Evolutionary conservation across 1,139 yeast genomes (phyloP), one percentile per base, ranked within the genome.

Genomic region (Candida glucosophila): DNA sequence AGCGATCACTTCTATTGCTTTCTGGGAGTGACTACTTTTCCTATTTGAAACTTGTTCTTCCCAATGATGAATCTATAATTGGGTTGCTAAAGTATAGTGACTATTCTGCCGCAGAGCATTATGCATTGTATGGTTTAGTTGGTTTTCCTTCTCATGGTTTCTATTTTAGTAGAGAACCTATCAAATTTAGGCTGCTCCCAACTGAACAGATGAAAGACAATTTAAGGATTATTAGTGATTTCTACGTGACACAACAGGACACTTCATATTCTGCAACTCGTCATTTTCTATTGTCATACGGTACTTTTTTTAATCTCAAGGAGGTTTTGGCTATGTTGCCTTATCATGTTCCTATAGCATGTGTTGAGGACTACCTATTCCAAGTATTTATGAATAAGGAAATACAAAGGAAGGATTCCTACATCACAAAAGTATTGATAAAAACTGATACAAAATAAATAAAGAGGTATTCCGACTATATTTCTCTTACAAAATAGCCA

Each of bases 21-120:
- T 11, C 11, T 9, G 21, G 23, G 8, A 18, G 12, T 16, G 22
- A 17, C 21, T 13, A n/a, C 14, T 24, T 43, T 24, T 18, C 14
- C 4, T 38, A 37, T 26, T 30, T 43, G 12, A 19, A 25, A 17
- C 20, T 34, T 19, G 15, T 39, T 12, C 8, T 9, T n/a, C 15
- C 15, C 13, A 11, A 20, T 5, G 20, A 17, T 5, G 12, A 28
- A 10, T 24, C 22, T 8, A 28, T 41, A 4, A 9, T 20, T 6
- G 16, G 14, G 5, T 25, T 50, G 11, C 34, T 48, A 4, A 35
- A 37, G 2, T 22, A 26, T 5, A 37, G 44, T 7, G 64, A 62
- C 31, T 60, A 30, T 30, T 44, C 58, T 3, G 36, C 52, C 8
- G 67, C 68, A 2, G 71, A 64, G 28, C 42, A 39, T 27, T 37